phyloP scores from a whole-genome alignment of 352 stramenopile genomes.

The Phytopythium delawarense region DNA sequence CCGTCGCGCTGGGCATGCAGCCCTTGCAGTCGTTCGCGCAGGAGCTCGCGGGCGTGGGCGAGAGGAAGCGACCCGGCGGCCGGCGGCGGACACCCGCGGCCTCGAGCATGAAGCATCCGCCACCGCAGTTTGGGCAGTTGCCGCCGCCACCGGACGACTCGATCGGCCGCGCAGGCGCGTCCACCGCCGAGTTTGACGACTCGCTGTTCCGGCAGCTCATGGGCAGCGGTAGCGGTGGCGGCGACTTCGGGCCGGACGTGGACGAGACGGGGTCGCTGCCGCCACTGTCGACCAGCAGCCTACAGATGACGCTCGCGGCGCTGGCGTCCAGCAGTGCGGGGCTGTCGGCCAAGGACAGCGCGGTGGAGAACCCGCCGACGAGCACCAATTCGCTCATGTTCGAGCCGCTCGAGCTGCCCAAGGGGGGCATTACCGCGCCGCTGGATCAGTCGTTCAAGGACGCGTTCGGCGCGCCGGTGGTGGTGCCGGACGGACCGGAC shows the following conservation, averaged over 20 bases:
- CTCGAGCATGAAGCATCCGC: background rate
- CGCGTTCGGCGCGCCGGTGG: slow-evolving; percentile 13
- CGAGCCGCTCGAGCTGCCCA: slow-evolving; percentile 33
- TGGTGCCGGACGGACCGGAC: background rate
- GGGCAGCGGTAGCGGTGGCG: background rate
- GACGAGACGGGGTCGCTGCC: slow-evolving; percentile 6
- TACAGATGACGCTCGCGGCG: slow-evolving; percentile 7
- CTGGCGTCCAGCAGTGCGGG: slow-evolving; percentile 4
- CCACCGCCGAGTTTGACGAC: slow-evolving; percentile 25
- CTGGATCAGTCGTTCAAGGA: slow-evolving; percentile 17
- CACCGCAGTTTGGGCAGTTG: background rate
- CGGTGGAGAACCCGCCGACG: slow-evolving; percentile 6
- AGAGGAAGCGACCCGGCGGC: background rate
- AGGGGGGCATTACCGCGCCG: slow-evolving; percentile 4
- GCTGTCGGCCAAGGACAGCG: background rate
- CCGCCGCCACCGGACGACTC: slow-evolving; percentile 16
- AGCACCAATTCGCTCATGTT: slow-evolving; percentile 27
- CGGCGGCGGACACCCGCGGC: background rate
- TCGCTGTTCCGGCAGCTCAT: slow-evolving; percentile 45
- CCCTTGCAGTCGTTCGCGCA: slow-evolving; percentile 11
- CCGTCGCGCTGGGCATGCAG: background rate
- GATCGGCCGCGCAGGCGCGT: background rate
- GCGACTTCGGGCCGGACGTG: background rate
- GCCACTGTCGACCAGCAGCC: slow-evolving; percentile 5
- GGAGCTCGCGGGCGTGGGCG: background rate